These are phyloP conservation scores for Colletotrichum tropicale DNA, from an alignment of 2,329 filamentous ascomycete genomes.

Conservation along the genomic window DNA sequence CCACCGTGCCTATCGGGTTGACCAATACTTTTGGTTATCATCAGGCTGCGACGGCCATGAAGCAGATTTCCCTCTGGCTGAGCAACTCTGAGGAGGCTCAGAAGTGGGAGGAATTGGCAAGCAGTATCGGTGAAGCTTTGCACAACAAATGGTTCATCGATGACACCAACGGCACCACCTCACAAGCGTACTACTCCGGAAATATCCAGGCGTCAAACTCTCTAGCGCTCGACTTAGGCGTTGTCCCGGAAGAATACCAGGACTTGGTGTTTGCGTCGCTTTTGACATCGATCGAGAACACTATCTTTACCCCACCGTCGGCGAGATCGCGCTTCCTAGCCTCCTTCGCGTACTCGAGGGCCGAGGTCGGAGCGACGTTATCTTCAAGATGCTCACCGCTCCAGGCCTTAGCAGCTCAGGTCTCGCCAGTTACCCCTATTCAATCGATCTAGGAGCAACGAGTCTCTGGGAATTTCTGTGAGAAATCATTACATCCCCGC, in stretches of 20 bases:
- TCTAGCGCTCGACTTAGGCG: slow-evolving; percentile 1
- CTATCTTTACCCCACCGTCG: background rate
- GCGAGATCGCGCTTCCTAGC: slow-evolving; percentile 14
- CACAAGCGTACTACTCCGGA: background rate
- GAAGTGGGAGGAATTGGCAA: background rate
- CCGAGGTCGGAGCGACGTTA: background rate
- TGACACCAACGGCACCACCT: background rate
- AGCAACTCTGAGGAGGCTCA: background rate
- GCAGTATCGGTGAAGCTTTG: background rate
- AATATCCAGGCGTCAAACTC: slow-evolving; percentile 10
- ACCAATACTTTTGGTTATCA: slow-evolving; percentile 15
- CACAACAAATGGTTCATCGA: slow-evolving; percentile 9
- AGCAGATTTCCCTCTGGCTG: background rate
- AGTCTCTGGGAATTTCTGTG: background rate
- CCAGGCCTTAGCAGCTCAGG: background rate
- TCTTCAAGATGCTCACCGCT: slow-evolving; percentile 5
- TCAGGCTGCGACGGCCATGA: background rate
- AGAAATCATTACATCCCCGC: background rate
- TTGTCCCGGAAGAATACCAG: background rate
- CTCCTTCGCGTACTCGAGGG: background rate
- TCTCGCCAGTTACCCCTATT: background rate
- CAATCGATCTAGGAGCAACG: slow-evolving; percentile 7
- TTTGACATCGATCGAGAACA: background rate
- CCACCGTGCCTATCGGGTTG: background rate
- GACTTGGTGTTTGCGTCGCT: background rate